Base-by-base conservation (phyloP, 2,329 filamentous ascomycete genomes). In the Claviceps cyperi region DNA sequence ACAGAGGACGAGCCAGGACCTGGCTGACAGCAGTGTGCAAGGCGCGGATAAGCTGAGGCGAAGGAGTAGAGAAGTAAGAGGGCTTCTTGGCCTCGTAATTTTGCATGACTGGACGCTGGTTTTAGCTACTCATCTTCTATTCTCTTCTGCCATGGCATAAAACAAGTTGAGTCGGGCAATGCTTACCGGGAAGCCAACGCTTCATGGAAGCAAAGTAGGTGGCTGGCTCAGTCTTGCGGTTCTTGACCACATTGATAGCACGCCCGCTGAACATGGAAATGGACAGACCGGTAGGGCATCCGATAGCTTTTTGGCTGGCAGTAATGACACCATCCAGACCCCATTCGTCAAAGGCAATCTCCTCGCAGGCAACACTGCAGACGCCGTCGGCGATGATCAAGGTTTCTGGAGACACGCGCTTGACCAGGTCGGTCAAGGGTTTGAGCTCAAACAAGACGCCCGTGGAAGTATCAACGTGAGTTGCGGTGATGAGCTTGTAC, bases 11-110 rank as follows among this genome's bases (percentile, higher is more conserved):
- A n/a, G 83, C 75, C 47, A 94, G 77, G 62, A 97, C 92, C 67
- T 95, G 88, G 51, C 75, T 83, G 28, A 98, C 76, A 2, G 89
- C 78, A 8, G 90, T 95, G 75, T 98, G 84, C 37, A 98, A 78
- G 46, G 92, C 92, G 68, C 86, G 91, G 58, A 98, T 76, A 47
- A 98, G 80, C 69, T 98, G 92, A 14, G 92, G 92, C 4, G 90
- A 89, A 1, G 92, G 92, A 1, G 92, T 98, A 38, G 92, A 92
- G 63, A 98, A 98, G 75, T 98, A 98, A 2, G 89, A 94, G 38
- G 92, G 81, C 73, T 97, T 98, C 74, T 90, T 88, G 56, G 88
- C 87, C 72, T 98, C 92, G 69, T 98, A 98, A 72, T 96, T 97
- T 72, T 92, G 82, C 91, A 98, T 97, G 68, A 98, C 84, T 86